Evolutionary conservation across 495 filamentous ascomycete species (phyloP), one percentile per base, ranked within the genome.

Genomic region (Lophium mytilinum): DNA sequence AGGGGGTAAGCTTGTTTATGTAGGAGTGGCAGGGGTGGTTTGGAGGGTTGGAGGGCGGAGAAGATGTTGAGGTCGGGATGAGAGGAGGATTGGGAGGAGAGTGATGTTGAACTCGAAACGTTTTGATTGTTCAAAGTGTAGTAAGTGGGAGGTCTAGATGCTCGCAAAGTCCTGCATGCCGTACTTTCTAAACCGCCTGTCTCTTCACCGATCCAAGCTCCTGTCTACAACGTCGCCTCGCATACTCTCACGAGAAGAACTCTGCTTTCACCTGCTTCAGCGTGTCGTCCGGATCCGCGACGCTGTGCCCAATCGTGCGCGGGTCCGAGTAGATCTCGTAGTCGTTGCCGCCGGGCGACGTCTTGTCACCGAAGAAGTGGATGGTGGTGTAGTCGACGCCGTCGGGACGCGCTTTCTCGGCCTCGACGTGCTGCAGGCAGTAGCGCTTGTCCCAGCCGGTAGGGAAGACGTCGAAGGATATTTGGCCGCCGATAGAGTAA

Each of bases 321-420:
- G 77, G 65, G 69, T 98, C 93, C 48, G 71, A 67, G 70, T 84
- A 96, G 65, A 98, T 96, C 78, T 98, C 93, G 62, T 84, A 90
- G 70, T 98, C 93, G 68, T 97, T 98, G 43, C 93, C 93, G 54
- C 93, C 92, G 63, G 81, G 70, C 63, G 78, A 80, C 24, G 87
- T 87, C 81, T 97, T 98, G 75, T 98, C 93, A 45, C 93, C 93
- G 69, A 97, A 97, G 81, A 97, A 98, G 77, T 97, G 93, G 66
- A 97, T 86, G 21, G 83, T 90, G 53, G 79, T 86, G 73, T 90
- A 98, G 9, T 84, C 71, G 55, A 89, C 73, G 39, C 88, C 89
- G 56, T 77, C 80, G 8, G 77, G 73, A 59, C 76, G 72, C 62
- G 82, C 75, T 66, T 86, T 87, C 70, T 97, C 93, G 52, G 82